Evolutionary conservation across 495 filamentous ascomycete genomes (phyloP).

Genomic region (Neurospora sp.): DNA sequence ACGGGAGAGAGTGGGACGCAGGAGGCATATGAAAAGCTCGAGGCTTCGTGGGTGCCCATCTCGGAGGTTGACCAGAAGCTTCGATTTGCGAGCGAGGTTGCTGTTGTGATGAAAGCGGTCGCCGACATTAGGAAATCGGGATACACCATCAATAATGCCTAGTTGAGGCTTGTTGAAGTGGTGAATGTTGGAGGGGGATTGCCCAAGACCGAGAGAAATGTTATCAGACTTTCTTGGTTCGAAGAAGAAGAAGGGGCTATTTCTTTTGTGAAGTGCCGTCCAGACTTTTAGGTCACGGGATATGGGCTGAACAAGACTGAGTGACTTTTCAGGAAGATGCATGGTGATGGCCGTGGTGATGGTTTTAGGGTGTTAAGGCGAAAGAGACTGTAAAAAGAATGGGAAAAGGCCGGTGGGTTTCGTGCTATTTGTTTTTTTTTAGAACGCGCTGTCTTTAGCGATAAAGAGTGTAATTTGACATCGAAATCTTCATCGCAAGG

Average conservation of each 20-base stretch:
- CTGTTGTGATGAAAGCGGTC: constrained; percentile 14
- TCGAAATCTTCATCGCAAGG: neutral
- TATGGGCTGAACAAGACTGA: neutral
- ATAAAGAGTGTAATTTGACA: neutral
- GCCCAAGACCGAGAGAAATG: neutral
- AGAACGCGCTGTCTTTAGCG: neutral
- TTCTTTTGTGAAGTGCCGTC: neutral
- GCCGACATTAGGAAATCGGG: constrained; percentile 16
- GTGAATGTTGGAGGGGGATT: neutral
- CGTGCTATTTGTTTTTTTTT: neutral
- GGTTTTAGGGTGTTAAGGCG: neutral
- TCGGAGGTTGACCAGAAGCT: constrained; percentile 11
- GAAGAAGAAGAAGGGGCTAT: neutral
- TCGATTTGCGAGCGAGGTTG: constrained; percentile 17
- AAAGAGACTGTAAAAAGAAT: neutral
- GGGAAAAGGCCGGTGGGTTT: neutral
- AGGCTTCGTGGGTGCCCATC: constrained; percentile 15
- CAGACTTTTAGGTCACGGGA: neutral
- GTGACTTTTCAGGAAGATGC: neutral
- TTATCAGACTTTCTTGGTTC: neutral
- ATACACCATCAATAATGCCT: constrained; percentile 3
- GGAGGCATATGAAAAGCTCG: constrained; percentile 20
- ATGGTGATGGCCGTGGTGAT: neutral
- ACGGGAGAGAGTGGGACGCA: constrained; percentile 13
- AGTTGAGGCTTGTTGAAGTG: neutral